phyloP scores from a whole-genome alignment of 768 basidiomycete species.

The Suillus luteus region DNA sequence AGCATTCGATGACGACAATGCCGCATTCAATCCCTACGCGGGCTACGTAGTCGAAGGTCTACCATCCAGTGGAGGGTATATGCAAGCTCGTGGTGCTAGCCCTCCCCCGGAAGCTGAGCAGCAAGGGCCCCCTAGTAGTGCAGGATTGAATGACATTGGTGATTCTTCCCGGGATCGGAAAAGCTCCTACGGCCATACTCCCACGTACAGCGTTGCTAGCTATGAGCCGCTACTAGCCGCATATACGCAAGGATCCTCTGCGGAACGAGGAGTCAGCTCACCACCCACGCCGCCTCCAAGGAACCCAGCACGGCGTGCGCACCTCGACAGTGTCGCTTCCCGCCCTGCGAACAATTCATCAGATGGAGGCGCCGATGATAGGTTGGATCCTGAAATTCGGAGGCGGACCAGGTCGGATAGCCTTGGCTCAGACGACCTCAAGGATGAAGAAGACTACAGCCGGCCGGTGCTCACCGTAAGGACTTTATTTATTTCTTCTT shows the following conservation, averaged over 20 bases:
- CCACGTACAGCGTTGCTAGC: constrained; percentile 56
- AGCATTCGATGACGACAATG: constrained; percentile 21
- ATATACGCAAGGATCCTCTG: constrained; percentile 34
- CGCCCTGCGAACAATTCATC: constrained; percentile 15
- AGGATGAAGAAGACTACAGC: constrained; percentile 59
- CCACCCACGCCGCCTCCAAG: constrained; percentile 31
- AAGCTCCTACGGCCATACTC: constrained; percentile 43
- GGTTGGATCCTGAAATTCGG: constrained; percentile 26
- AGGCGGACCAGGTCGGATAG: constrained; percentile 25
- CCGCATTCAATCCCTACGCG: constrained; percentile 53
- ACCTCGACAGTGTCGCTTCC: constrained; percentile 4
- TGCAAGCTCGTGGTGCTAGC: constrained; percentile 48
- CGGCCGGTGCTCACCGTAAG: constrained; percentile 56
- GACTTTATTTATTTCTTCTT: background rate
- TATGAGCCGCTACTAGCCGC: constrained; percentile 60
- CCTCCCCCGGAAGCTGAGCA: constrained; percentile 40
- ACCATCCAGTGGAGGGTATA: constrained; percentile 40
- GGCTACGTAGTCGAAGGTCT: constrained; percentile 37
- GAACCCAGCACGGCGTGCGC: constrained; percentile 26
- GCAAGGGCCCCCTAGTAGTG: constrained; percentile 15
- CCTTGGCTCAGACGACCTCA: constrained; percentile 26
- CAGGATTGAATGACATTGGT: constrained; percentile 24
- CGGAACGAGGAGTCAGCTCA: constrained; percentile 22
- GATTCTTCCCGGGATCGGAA: constrained; percentile 32
- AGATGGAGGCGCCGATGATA: constrained; percentile 29